Evolutionary conservation across 75 land plant genomes (phyloP).

Genomic region (Selaginella tamariscina): DNA sequence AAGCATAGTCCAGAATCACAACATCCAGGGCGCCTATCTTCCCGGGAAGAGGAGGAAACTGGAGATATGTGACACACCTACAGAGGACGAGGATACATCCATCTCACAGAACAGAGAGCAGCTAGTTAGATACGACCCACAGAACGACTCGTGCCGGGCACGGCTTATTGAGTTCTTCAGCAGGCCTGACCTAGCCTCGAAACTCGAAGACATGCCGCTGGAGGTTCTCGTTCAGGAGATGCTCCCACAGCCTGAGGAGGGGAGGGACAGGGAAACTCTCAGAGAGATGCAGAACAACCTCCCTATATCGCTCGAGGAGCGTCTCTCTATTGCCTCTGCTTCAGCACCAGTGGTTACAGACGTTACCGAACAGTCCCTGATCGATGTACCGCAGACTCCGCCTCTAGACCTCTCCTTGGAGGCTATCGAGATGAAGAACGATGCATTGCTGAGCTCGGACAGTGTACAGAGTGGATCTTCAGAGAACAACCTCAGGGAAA

Average conservation of each 20-base stretch:
- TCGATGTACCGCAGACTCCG: background rate
- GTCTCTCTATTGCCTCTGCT: background rate
- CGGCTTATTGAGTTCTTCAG: background rate
- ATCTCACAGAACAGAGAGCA: background rate
- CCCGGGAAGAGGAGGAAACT: background rate
- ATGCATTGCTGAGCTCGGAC: background rate
- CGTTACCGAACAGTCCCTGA: background rate
- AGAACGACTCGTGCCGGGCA: background rate
- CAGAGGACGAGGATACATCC: background rate
- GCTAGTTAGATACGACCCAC: background rate
- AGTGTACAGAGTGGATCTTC: background rate
- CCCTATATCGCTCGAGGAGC: background rate
- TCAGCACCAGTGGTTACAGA: background rate
- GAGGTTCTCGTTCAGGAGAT: background rate
- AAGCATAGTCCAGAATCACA: background rate
- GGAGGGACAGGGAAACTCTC: background rate
- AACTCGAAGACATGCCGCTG: background rate
- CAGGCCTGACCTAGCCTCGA: background rate
- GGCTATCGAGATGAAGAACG: background rate
- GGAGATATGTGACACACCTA: background rate
- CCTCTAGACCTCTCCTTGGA: background rate
- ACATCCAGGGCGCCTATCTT: background rate
- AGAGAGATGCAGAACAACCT: background rate
- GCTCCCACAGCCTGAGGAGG: background rate
- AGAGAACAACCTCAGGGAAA: too few species aligned